These are phyloP conservation scores for Erysimum cheiri DNA, from an alignment of 441 rosid genomes.

Conservation along the genomic window DNA sequence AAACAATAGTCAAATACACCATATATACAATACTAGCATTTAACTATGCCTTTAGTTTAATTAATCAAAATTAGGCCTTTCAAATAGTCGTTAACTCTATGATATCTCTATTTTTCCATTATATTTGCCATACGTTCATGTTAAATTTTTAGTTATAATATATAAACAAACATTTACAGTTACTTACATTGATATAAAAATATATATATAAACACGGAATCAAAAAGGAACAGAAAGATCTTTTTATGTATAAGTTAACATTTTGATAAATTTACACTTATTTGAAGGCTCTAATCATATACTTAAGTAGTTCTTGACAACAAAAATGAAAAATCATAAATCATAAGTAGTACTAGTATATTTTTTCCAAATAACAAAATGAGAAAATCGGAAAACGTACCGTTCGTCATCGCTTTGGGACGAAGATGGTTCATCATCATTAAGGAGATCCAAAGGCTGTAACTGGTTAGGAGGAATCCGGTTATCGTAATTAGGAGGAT, in stretches of 20 bases:
- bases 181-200: no score
- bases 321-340: background rate
- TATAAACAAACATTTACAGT: no score
- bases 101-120: no score
- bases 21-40: background rate
- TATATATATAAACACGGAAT: no score
- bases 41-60: background rate
- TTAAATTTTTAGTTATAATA: no score
- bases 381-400: background rate
- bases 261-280: no score
- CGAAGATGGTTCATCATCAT: background rate
- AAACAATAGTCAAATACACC: background rate
- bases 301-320: background rate
- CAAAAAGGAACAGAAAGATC: no score
- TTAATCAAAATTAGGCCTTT: background rate
- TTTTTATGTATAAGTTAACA: no score
- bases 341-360: no score
- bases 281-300: background rate
- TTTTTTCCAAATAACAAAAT: background rate
- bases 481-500: background rate
- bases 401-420: background rate
- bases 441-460: background rate
- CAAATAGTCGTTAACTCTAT: background rate
- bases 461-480: background rate
- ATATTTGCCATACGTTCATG: no score